Base-by-base conservation (phyloP, 2,329 filamentous ascomycete genomes). In the Ascosphaera apis region DNA sequence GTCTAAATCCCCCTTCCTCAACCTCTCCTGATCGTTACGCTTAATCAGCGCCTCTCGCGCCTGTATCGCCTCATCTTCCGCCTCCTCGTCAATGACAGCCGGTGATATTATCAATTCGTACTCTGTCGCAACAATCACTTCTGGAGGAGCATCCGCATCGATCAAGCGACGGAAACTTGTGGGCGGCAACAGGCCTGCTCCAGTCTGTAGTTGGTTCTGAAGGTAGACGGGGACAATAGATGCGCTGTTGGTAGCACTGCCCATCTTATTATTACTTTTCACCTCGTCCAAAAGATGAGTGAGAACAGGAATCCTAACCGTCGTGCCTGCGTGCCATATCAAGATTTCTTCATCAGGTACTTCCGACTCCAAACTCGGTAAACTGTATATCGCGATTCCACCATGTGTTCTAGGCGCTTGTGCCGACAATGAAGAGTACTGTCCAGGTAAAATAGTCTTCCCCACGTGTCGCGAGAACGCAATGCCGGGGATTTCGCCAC, bases 1-100 rank as follows among this genome's bases (percentile, higher is more conserved):
- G 39, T 61, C 59, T 12, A 63, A 50, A 36, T 60, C 55, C 31
- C 58, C 59, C 33, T 48, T 48, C 32, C 44, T 53, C 9, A 62
- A 50, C 44, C 54, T 53, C 19, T 52, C 41, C 41, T 61, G 57
- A 34, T 62, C 58, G 6, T 43, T 44, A n/a, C 53, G 50, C 27
- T 46, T 40, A 31, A 44, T 40, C 18, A 11, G 34, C 35, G 36
- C n/a, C 15, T 36, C 21, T 21, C 31, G 15, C 21, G 21, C 21
- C 27, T 42, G 33, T 15, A 21, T 15, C 28, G 27, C 23, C 35
- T 38, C n/a, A 31, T 37, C 18, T 44, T 32, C 43, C 9, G 46
- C 45, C 2, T 37, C 30, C 5, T 16, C 31, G 16, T 39, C 31
- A 3, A 48, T 45, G 36, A 51, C 50, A 11, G 41, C 40, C 15